Evolutionary conservation across 2,329 filamentous ascomycete genomes (phyloP), one percentile per base, ranked within the genome.

Genomic region (Penicillium thymicola): DNA sequence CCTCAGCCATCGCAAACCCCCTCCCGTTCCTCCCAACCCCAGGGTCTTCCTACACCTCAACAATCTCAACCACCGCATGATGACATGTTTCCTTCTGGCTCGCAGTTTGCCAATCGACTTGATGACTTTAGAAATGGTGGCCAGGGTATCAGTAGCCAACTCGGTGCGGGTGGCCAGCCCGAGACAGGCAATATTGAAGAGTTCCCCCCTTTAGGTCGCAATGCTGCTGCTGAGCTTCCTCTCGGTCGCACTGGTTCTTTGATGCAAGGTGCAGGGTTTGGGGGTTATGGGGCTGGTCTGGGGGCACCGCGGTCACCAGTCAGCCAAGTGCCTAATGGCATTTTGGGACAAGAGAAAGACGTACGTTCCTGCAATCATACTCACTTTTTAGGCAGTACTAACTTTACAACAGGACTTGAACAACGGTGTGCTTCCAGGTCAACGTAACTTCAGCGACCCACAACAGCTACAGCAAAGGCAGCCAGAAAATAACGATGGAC

Each of bases 151-250:
- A 79, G 79, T 52, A 79, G 79, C 49, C 81, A 82, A 65, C 69
- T 82, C 48, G 76, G 78, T 50, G 75, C 75, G 23, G 73, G 75
- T 40, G 72, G 71, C 38, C 82, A 84, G 59, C 80, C 81, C 41
- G 81, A 82, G 61, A 78, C 82, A 27, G 79, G 79, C 60, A 83
- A 80, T 63, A 82, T 83, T 46, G 82, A 85, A 16, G 83, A 85
- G 52, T 86, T 85, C 57, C 82, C 83, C 57, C 82, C 84, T n/a
- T 70, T 86, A 47, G 80, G 82, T 51, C 79, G 81, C 46, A 80
- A 79, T 53, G 71, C 75, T 21, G 75, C 78, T 45, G 75, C 76
- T 46, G 82, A 84, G n/a, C 70, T 79, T 54, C 76, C 74, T 23
- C 78, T 79, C 54, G 79, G 82, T 63, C 72, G 79, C 57, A 73